phyloP scores from a whole-genome alignment of 108 stramenopile species.

The Mediolabrus comicus region DNA sequence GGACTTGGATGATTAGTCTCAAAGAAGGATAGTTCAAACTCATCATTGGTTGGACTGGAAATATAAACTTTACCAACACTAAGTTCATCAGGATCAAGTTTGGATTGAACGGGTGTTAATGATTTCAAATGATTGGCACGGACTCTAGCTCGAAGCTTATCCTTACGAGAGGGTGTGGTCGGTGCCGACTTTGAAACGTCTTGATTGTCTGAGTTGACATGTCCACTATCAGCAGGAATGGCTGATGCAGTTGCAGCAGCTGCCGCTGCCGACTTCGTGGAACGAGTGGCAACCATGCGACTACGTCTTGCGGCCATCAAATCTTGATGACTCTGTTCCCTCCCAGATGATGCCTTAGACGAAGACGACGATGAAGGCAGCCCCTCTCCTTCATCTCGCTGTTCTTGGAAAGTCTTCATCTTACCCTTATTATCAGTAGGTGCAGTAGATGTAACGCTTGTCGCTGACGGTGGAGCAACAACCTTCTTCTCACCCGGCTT shows the following conservation, averaged over 20 bases:
- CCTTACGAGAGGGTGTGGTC: no score
- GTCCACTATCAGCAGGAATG: no score
- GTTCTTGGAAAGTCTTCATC: not conserved
- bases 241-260: no score
- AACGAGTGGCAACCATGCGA: conserved; percentile 13
- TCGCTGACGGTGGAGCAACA: not conserved
- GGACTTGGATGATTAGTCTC: not conserved
- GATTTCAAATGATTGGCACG: not conserved
- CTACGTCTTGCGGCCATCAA: conserved; percentile 5
- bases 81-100: not conserved
- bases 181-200: no score
- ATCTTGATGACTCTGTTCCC: conserved; percentile 8
- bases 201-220: no score
- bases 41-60: not conserved
- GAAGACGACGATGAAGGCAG: not conserved
- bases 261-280: not conserved
- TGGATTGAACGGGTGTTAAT: not conserved
- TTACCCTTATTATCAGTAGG: not conserved
- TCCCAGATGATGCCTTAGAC: not conserved
- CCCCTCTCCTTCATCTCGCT: not conserved
- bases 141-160: not conserved
- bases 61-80: not conserved
- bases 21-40: not conserved
- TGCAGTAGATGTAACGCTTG: not conserved
- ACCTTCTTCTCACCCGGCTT: not conserved